Evolutionary conservation across 1,284 basidiomycete species (phyloP), one percentile per base, ranked within the genome.

Genomic region (Coniophora puteana): DNA sequence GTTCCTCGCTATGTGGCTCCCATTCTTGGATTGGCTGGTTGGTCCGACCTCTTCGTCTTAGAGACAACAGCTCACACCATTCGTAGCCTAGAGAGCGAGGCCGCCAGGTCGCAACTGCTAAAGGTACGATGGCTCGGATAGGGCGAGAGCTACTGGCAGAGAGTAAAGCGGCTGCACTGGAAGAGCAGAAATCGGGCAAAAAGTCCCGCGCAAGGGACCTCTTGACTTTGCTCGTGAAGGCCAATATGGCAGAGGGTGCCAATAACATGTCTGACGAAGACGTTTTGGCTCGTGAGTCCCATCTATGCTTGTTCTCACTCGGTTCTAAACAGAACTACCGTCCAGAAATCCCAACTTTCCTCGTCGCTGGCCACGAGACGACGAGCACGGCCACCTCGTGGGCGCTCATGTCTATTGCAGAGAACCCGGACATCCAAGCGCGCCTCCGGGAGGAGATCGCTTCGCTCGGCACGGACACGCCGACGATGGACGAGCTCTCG

Each of bases 291-390:
- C 89, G 88, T 77, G 68, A 67, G 70, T 17, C 46, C 13, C 3
- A 23, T 21, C 20, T 36, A 7, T 16, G 20, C 8, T 8, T 21
- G 8, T 5, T 27, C n/a, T 18, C 11, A 12, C 10, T 42, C 5
- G 14, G n/a, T 43, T 36, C 34, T n/a, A n/a, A n/a, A n/a, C n/a
- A n/a, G n/a, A n/a, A n/a, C n/a, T n/a, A n/a, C n/a, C 67, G 1
- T 17, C 20, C 50, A 63, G 63, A 70, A 59, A 55, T 71, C 11
- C 58, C 55, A 10, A 58, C 53, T 10, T 51, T 43, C 31, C 38
- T 85, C 3, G 63, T 78, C 4, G 80, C 81, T 4, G 89, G 89
- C 0, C 85, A 91, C 58, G 89, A 92, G 57, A 92, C 90, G 0
- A 84, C 80, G 0, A 78, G 67, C 10, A 71, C 68, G 0, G 65